phyloP scores from a whole-genome alignment of 1,139 yeast genomes.

The Lodderomyces theae region DNA sequence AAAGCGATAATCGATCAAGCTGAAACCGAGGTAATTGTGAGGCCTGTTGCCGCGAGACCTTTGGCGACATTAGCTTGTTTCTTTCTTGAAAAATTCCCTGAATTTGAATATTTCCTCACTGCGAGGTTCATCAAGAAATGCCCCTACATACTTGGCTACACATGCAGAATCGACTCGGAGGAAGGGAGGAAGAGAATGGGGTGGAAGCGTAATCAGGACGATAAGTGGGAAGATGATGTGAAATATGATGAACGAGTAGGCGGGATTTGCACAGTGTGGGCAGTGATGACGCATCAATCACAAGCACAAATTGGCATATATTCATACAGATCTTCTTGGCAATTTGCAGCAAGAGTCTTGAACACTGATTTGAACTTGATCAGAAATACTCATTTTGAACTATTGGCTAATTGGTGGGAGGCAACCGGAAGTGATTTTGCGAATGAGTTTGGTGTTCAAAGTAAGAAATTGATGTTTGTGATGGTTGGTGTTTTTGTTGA shows the following conservation, averaged over 20 bases:
- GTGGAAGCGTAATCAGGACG: constrained; percentile 62
- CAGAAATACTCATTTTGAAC: constrained; percentile 67
- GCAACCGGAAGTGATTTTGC: constrained; percentile 61
- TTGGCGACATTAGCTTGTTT: constrained; percentile 64
- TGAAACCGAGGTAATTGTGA: constrained; percentile 84
- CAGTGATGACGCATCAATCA: constrained; percentile 55
- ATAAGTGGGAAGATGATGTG: constrained; percentile 74
- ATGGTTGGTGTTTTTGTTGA: constrained; percentile 43
- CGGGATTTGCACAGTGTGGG: constrained; percentile 80
- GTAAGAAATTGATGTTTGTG: constrained; percentile 52
- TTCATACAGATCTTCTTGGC: constrained; percentile 62
- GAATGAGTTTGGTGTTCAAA: constrained; percentile 66
- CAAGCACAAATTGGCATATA: constrained; percentile 18
- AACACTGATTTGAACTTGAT: constrained; percentile 52
- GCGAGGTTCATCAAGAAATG: constrained; percentile 91
- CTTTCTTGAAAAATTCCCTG: constrained; percentile 58
- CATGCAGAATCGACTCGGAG: constrained; percentile 73
- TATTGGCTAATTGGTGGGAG: constrained; percentile 91
- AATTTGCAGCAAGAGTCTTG: constrained; percentile 63
- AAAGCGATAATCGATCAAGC: constrained; percentile 89
- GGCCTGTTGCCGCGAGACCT: constrained; percentile 77
- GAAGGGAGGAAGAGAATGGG: constrained; percentile 86
- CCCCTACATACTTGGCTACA: constrained; percentile 80
- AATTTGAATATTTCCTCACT: constrained; percentile 60
- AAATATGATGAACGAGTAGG: constrained; percentile 81